Evolutionary conservation across 163 green algal genomes (phyloP), one percentile per base, ranked within the genome.

Genomic region (Scenedesmus sp.): DNA sequence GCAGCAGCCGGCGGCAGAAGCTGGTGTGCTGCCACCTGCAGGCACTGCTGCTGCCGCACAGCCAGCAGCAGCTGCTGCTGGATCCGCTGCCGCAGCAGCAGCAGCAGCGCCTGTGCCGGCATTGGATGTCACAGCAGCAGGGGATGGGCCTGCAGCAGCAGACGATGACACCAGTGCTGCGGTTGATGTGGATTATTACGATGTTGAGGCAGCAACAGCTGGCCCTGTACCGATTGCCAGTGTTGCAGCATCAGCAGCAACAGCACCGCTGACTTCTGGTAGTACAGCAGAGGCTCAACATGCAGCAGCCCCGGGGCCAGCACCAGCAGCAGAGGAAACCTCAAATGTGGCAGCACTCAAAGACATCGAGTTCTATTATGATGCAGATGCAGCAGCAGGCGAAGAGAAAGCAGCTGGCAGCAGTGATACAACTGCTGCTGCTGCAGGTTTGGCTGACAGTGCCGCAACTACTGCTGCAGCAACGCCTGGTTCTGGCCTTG

Each of bases 341-440:
- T 9, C 56, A 79, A 78, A 49, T 40, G 35, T 35, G 78, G 44
- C 44, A 87, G 56, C 56, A 15, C 10, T 85, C 26, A 35, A 72
- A 72, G 59, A 26, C 43, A 22, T 86, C 6, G 80, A 65, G 42
- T 61, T 72, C 15, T 86, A 86, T 37, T 86, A 86, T 76, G 81
- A 86, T 46, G 26, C 13, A 37, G 81, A 86, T 76, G 81, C 81
- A 76, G 59, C 59, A 72, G 59, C 59, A 72, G 59, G 59, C 18
- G 26, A 72, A 44, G 59, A 72, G 59, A 24, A n/a, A 46, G 70
- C 33, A 80, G 70, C 33, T 7, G 7, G 70, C 15, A 30, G 70
- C 70, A 72, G 22, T 53, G 85, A 37, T 26, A 46, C 49, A n/a
- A 15, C 46, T 33, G 81, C 46, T 72, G 46, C 80, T 68, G 80